Evolutionary conservation across 345 rosid genomes (phyloP).

Genomic region (Punica granatum): DNA sequence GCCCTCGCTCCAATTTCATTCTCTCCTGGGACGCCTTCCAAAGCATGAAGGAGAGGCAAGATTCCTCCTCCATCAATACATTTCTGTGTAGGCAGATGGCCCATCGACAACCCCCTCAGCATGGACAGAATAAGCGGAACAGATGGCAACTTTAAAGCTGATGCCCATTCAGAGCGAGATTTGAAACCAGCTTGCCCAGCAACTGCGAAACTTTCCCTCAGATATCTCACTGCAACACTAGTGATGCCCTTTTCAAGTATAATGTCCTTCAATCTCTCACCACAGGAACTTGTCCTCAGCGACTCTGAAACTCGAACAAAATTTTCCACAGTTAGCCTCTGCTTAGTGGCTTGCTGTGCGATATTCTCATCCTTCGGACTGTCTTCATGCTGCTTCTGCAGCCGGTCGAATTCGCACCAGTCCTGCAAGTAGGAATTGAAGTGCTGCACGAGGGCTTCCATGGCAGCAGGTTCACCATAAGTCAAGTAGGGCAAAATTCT

Average conservation of each 20-base stretch:
- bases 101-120: constrained; percentile 96
- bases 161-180: constrained; percentile 66
- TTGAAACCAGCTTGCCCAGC: constrained; percentile 70
- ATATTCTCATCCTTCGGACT: constrained; percentile 65
- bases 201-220: constrained; percentile 67
- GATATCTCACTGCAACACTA: constrained; percentile 70
- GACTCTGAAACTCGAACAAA: constrained; percentile 96
- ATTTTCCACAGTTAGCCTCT: constrained; percentile 77
- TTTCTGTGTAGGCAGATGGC: constrained; percentile 79
- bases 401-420: constrained; percentile 73
- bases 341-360: constrained; percentile 61
- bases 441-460: constrained; percentile 93
- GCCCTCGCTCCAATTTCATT: constrained; percentile 97
- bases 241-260: constrained; percentile 81
- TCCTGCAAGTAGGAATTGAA: constrained; percentile 79
- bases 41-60: constrained; percentile 77
- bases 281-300: constrained; percentile 93
- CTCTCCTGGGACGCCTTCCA: constrained; percentile 94
- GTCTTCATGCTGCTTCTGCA: constrained; percentile 69
- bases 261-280: constrained; percentile 91
- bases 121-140: constrained; percentile 85
- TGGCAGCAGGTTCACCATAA: constrained; percentile 98
- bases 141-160: constrained; percentile 75
- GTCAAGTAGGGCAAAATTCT: constrained; percentile 95
- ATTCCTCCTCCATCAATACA: constrained; percentile 84